Base-by-base conservation (phyloP, 768 basidiomycete genomes). In the Podaxis mareebaensis region DNA sequence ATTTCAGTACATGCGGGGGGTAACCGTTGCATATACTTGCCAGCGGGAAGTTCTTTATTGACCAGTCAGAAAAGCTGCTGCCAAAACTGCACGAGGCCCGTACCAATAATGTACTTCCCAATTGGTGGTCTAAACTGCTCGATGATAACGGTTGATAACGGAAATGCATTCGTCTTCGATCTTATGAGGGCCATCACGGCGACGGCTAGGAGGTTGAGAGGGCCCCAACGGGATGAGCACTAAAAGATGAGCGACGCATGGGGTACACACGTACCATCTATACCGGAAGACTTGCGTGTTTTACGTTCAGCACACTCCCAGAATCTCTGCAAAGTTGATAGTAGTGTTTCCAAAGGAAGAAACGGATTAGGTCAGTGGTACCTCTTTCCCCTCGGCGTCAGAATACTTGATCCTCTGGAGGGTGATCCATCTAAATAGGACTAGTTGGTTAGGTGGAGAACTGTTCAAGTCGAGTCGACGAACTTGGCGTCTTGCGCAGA, bases 41-140 rank as follows among this genome's bases (percentile, higher is more conserved):
- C 77, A 66, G 77, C 78, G 15, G 76, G 78, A 58, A 81, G 69
- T 69, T 81, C 76, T 77, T 66, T 17, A 65, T 17, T 38, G 26
- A 33, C 36, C 36, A 11, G 39, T 65, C 44, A 55, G 51, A 48
- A 10, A 64, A 30, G 12, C 3, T n/a, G 12, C 17, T n/a, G 24
- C 46, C 30, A 17, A 51, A 28, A 20, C 57, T 42, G 49, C 3
- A 26, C 52, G 2, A 11, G 12, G 5, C 24, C 33, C 57, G 46
- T 71, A 87, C 93, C 95, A 64, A 96, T 82, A 64, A 92, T 82
- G 66, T 84, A 81, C 65, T 87, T 88, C 68, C 85, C 90, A 52
- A 95, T 81, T 0, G 96, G 93, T 0, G 96, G 95, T 26, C 96
- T 87, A 73, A 90, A 98, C 72, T 97, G 96, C 71, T 96, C 93